A percentile compares a stretch with the other conserved stretches of the same genome.
These are phyloP conservation scores for Ephemerocybe angulata DNA, from an alignment of 768 basidiomycete species.

Conservation along the genomic window DNA sequence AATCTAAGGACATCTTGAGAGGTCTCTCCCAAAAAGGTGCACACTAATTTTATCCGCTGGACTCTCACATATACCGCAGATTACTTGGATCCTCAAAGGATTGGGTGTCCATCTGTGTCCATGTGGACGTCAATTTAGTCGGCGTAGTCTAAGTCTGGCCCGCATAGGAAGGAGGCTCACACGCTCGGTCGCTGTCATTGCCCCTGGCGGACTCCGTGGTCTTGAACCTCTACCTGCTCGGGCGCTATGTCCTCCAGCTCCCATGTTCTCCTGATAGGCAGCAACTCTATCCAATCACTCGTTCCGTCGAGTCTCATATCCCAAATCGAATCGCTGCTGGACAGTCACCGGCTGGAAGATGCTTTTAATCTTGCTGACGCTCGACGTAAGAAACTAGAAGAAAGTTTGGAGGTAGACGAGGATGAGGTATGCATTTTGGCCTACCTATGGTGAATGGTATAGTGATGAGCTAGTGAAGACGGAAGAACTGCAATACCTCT, in stretches of 20 bases:
- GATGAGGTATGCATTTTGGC: conserved; percentile 45
- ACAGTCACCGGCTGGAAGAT: conserved; percentile 61
- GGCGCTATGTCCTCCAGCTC: conserved; percentile 45
- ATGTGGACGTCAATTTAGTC: too few species aligned
- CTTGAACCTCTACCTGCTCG: background rate
- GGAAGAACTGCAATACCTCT: conserved; percentile 74
- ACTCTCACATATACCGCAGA: too few species aligned
- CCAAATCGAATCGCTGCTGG: conserved; percentile 66
- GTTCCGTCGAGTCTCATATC: conserved; percentile 70
- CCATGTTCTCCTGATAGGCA: conserved; percentile 60
- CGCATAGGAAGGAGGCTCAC: too few species aligned
- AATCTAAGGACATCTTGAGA: too few species aligned
- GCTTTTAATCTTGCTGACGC: conserved; percentile 59
- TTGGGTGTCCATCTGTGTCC: too few species aligned
- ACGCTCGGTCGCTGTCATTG: too few species aligned
- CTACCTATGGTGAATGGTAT: background rate
- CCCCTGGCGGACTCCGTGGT: too few species aligned
- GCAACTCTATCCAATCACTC: conserved; percentile 59
- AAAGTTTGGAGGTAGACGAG: conserved; percentile 47
- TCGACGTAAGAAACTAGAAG: conserved; percentile 54
- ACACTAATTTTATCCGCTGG: too few species aligned
- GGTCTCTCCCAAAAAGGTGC: too few species aligned
- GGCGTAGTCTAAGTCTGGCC: too few species aligned
- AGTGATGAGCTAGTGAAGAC: conserved; percentile 28
- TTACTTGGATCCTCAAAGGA: too few species aligned